Base-by-base conservation (phyloP, 1,139 yeast genomes). In the Pichia sp. region DNA sequence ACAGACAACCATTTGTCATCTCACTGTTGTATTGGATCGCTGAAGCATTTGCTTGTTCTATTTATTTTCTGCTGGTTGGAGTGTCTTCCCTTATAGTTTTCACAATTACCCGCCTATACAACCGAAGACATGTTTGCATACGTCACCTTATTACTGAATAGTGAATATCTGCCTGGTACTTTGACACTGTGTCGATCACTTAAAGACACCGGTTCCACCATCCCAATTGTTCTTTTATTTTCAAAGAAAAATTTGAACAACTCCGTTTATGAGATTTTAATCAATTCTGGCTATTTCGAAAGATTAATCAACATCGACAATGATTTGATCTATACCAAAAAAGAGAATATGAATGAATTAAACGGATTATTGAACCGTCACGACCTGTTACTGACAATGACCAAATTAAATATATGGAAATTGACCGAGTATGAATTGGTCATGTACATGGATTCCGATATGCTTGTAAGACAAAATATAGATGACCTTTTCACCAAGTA, bases 371-470 rank as follows among this genome's bases (percentile, higher is more conserved):
- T 90, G 54, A 71, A 74, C 37, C 74, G 97, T 48, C 87, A 90
- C 1, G 97, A 90, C 54, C 72, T 90, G 49, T 73, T 74, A 36
- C 69, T 72, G 47, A 81, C 95, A 1, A 73, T 79, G 55, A 78
- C 95, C 42, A 90, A 90, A 58, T 65, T 88, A 29, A 74, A 79
- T 47, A 66, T 85, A 32, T 90, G 95, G 94, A 69, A 72, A 38
- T 52, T 49, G 48, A 58, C 38, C 11, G 73, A 78, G 47, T 88
- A 71, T 61, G 76, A 75, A 23, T 75, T 72, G 51, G 67, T 90
- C 1, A 71, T 88, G 42, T 90, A 84, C 58, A 64, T 92, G 52
- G 97, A 90, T 62, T 79, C 88, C 4, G 97, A 92, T 60, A 79
- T 88, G 4, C 67, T 88, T 43, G 87, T 95, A 1, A 48, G 80